phyloP scores from a whole-genome alignment of 495 filamentous ascomycete genomes.

The Xylaria curta region DNA sequence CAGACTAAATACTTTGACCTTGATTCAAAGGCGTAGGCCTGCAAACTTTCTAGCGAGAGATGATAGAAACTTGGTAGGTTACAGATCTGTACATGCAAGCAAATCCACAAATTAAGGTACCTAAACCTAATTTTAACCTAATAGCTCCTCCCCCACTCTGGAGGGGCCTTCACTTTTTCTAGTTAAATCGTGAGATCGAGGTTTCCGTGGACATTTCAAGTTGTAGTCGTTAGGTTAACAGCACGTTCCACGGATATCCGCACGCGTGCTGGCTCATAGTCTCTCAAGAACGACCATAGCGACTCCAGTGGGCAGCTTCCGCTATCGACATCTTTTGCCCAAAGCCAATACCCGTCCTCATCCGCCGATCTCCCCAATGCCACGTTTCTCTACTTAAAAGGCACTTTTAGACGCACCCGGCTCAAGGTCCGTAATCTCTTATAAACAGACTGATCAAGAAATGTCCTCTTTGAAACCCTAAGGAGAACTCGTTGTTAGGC shows the following conservation, averaged over 20 bases:
- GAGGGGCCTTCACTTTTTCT: slow-evolving; percentile 20
- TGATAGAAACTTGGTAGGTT: background rate
- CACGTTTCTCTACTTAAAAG: slow-evolving; percentile 72
- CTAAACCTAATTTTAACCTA: background rate
- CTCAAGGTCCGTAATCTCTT: slow-evolving; percentile 80
- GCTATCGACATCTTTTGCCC: slow-evolving; percentile 68
- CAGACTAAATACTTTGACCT: no score
- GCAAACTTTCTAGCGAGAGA: no score
- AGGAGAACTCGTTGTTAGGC: slow-evolving; percentile 74
- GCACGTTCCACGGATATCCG: no score
- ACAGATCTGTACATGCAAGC: background rate
- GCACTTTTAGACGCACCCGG: slow-evolving; percentile 70
- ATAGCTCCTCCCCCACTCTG: slow-evolving; percentile 9
- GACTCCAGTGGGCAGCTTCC: slow-evolving; percentile 27
- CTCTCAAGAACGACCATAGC: slow-evolving; percentile 28
- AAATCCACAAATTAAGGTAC: background rate
- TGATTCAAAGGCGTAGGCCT: no score
- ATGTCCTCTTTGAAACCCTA: slow-evolving; percentile 68
- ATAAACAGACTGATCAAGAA: slow-evolving; percentile 70
- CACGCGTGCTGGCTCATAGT: no score
- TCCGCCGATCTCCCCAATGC: slow-evolving; percentile 71
- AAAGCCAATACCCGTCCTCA: slow-evolving; percentile 69
- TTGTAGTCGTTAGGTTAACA: no score
- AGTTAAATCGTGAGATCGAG: background rate
- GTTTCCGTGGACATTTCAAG: background rate